Base-by-base conservation (phyloP, 1,139 yeast species). In the Geotrichum europaeum region DNA sequence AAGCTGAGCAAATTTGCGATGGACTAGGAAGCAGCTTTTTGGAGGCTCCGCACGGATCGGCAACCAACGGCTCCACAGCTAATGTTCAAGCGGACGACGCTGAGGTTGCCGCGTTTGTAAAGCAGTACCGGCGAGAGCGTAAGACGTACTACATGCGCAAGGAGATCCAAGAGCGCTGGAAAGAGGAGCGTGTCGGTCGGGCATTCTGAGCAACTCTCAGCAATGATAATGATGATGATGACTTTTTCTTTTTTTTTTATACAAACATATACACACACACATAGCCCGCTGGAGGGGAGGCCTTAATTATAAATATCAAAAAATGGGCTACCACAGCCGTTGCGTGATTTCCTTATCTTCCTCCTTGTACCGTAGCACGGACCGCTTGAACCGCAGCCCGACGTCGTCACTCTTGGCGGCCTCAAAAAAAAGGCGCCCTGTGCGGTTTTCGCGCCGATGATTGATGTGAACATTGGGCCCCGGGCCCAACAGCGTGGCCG, bases 91-190 rank as follows among this genome's bases (percentile, higher is more conserved):
- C 47, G 18, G 64, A 60, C 12, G 69, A 68, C 24, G 59, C 58
- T 9, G 60, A 59, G 20, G 68, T 77, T 2, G 71, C 70, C 6
- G 70, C 72, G 3, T 78, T 83, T 63, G 73, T 85, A 20, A 70
- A 70, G 32, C 73, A 72, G 15, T 87, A 84, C 67, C 76, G 79
- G 58, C 66, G 65, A 12, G 77, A 77, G 59, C 70, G 90, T 43
- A 80, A 80, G 64, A 65, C 68, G 49, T 84, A 79, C 63, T 87
- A 87, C 71, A 69, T 81, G 60, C 73, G 86, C 47, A 76, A 75
- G 62, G 91, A 86, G 70, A 81, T 84, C 67, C 71, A 84, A 64
- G 80, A 81, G 65, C 74, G 92, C 55, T 80, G 88, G 81, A 77
- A 81, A 59, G 91, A 86, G 68, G 89, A 85, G 64, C 73, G 92